Evolutionary conservation across 208 protist species (phyloP), one percentile per base, ranked within the genome.

Genomic region (Acanthamoeba royreba): DNA sequence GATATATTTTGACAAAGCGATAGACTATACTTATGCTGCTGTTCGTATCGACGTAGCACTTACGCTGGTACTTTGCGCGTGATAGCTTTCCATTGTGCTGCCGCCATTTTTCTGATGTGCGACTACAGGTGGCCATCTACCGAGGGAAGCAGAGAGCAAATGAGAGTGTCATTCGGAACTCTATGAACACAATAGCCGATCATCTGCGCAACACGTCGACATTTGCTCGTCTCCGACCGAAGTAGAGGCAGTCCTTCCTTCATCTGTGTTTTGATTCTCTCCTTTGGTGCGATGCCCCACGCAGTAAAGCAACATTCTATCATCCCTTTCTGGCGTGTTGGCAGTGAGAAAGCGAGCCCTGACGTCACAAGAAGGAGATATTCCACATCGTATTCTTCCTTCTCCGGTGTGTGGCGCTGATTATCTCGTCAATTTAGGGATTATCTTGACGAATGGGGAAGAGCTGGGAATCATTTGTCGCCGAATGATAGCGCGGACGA

Each of bases 131-230:
- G 46, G 79, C 79, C 1, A 87, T 87, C 49, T 87, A 63, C 45
- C 43, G 46, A 19, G 49, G 49, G 3, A 87, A 58, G 79, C 79
- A 87, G 45, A 17, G 79, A 17, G 49, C 46, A 25, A 87, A 38
- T 47, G 79, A 87, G 46, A 11, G 46, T 1, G 4, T 43, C 45
- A 87, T 87, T 28, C 9, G 31, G 40, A 58, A 33, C 45, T 87
- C 79, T n/a, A 52, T 87, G 46, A 87, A 58, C 79, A 87, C 43
- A 42, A 87, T 87, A 25, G 79, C 79, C 33, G 43, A 87, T 28
- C 49, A 63, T 22, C 79, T 87, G 22, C 79, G 79, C 45, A 87
- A 87, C 79, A 61, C 46, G 22, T 87, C 46, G 11, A 87, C 31
- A 25, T 87, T 87, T 31, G 31, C 46, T 13, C 79, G 49, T 2